Evolutionary conservation across 768 basidiomycete species (phyloP), one percentile per base, ranked within the genome.

Genomic region (Pisolithus marmoratus): DNA sequence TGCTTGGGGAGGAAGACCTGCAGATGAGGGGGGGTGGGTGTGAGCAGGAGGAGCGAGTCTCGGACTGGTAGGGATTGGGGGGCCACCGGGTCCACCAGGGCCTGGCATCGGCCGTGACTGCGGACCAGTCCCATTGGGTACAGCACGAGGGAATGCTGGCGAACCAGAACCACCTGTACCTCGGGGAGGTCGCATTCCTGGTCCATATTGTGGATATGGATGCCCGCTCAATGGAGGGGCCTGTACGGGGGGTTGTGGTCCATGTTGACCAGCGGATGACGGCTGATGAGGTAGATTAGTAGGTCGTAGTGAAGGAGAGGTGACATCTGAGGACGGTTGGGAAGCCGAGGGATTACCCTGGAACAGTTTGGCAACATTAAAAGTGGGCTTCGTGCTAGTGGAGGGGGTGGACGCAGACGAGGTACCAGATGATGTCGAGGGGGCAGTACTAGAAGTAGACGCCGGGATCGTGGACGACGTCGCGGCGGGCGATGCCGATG

Each of bases 151-250:
- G 66, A 81, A 87, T 29, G 77, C 77, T 40, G 86, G 86, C 64
- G 87, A 87, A 46, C 84, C 77, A 38, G 87, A 84, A 23, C 74
- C 76, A 50, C 73, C 73, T 66, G 73, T 71, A 47, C 77, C 74
- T 53, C 64, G 70, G 52, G 70, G 74, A 47, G 66, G 72, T 58
- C 78, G 76, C 60, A 77, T 72, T 49, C 65, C 66, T 17, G 82
- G 78, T 27, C 79, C 77, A 59, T 79, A 84, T 15, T 74, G 60
- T 29, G 74, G 58, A 64, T 64, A 83, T 23, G 70, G 67, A 49
- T 74, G 75, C 49, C 74, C 53, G 52, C 74, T 71, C 51, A 77
- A 66, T 59, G 79, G 76, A 46, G 72, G 63, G 44, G 70, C 65
- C 52, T 68, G 67, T 53, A 63, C 54, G 40, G 65, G 64, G 45